Base-by-base conservation (phyloP, 768 basidiomycete species). In the Tricholoma saponaceum region DNA sequence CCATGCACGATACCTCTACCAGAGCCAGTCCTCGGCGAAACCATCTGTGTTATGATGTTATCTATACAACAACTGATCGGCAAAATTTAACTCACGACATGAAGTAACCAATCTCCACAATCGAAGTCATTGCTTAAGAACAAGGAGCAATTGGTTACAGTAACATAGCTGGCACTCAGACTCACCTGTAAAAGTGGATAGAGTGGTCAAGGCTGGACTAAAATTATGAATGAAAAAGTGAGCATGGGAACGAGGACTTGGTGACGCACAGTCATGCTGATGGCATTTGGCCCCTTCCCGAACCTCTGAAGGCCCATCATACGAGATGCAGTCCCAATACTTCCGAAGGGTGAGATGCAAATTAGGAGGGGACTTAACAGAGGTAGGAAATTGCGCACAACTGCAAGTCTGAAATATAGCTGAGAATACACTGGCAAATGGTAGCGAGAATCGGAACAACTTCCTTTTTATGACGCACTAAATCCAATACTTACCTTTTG, bases 41-140 rank as follows among this genome's bases (percentile, higher is more conserved):
- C 73, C 65, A 91, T 83, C 88, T 89, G 51, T 10, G 50, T 32
- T 13, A 26, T 18, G 13, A 22, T 26, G 9, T 32, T 30, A n/a
- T 32, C 12, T 39, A 53, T n/a, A 52, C 23, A 50, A 3, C 55
- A 41, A 8, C 23, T 13, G 39, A 5, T 12, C 4, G n/a, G 43
- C n/a, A 33, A 12, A 32, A 39, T 5, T 32, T 18, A 23, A 70
- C 85, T 58, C 62, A 90, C 90, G 53, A 86, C 85, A 63, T 91
- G 89, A 54, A 94, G 79, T 30, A 93, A 62, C 83, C 91, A 93
- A 58, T 92, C 87, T 25, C 85, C 86, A 64, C 87, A 90, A 66
- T 90, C 78, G 63, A 94, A 90, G 49, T 79, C 71, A 63, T 92
- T 79, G 61, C 90, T 92, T 62, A 30, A 59, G 54, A 35, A 10